A percentile compares a stretch with the other conserved stretches of the same genome.
Evolutionary conservation across 768 basidiomycete species (phyloP).

Genomic region (Phanerochaete carnosa): DNA sequence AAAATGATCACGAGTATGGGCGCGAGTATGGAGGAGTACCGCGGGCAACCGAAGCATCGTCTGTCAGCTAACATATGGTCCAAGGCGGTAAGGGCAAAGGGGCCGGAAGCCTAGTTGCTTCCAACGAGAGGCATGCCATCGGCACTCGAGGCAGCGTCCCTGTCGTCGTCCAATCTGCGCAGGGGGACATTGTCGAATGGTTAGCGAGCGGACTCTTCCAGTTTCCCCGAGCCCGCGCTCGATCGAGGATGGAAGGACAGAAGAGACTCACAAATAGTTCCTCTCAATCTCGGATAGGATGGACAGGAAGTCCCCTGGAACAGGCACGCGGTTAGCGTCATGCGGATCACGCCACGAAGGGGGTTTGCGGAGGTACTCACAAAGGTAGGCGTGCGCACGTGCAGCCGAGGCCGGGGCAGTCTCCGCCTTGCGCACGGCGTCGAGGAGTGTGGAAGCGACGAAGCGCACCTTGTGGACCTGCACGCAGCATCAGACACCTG

Average conservation of each 20-base stretch:
- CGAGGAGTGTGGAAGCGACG: slow-evolving; percentile 85
- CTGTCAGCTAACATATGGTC: slow-evolving; percentile 5
- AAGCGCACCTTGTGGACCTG: slow-evolving; percentile 92
- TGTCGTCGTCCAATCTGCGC: slow-evolving; percentile 63
- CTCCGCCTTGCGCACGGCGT: slow-evolving; percentile 79
- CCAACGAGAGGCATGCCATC: slow-evolving; percentile 45
- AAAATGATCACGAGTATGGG: background rate
- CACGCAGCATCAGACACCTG: slow-evolving; percentile 13
- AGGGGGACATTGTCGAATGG: background rate
- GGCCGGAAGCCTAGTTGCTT: slow-evolving; percentile 15
- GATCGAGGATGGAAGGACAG: background rate
- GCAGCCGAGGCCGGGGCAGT: slow-evolving; percentile 78
- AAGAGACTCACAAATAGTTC: slow-evolving; percentile 69
- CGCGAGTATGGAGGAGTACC: background rate
- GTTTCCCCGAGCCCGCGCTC: slow-evolving; percentile 4
- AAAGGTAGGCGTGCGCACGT: slow-evolving; percentile 83
- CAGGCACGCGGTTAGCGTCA: background rate
- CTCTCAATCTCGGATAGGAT: slow-evolving; percentile 90
- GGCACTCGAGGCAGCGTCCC: slow-evolving; percentile 58
- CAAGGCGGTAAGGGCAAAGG: background rate
- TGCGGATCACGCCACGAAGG: background rate
- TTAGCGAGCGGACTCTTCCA: background rate
- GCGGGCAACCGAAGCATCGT: slow-evolving; percentile 5
- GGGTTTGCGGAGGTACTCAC: slow-evolving; percentile 40
- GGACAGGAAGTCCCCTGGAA: slow-evolving; percentile 84